A percentile compares a stretch with the other conserved stretches of the same genome.
Evolutionary conservation across 345 rosid species (phyloP).

Genomic region (Erodium maritimum): DNA sequence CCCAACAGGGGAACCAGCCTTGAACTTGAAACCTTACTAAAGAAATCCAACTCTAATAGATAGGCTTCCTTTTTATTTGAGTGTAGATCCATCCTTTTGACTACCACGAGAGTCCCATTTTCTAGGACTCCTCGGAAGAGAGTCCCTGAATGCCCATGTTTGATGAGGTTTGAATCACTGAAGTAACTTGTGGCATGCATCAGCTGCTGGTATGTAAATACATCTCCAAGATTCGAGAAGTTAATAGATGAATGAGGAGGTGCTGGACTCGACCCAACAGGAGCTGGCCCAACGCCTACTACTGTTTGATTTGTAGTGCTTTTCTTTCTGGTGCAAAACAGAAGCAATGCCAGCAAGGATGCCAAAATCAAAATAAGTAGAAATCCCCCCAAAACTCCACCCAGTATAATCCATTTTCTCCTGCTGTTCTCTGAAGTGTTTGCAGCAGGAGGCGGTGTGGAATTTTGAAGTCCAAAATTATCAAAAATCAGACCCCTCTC

Average conservation of each 20-base stretch:
- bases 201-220: slow-evolving; percentile 67
- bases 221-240: slow-evolving; percentile 60
- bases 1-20: slow-evolving; percentile 83
- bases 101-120: slow-evolving; percentile 44
- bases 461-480: slow-evolving; percentile 65
- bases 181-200: slow-evolving; percentile 61
- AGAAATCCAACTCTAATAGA: slow-evolving; percentile 64
- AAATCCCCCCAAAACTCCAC: slow-evolving; percentile 54
- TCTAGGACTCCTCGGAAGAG: slow-evolving; percentile 66
- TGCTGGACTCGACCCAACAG: slow-evolving; percentile 24
- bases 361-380: slow-evolving; percentile 36
- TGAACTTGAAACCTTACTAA: slow-evolving; percentile 61
- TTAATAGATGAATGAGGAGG: slow-evolving; percentile 38
- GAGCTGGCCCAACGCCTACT: slow-evolving; percentile 43
- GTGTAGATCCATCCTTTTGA: slow-evolving; percentile 56
- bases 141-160: slow-evolving; percentile 87
- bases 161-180: slow-evolving; percentile 60
- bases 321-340: slow-evolving; percentile 33
- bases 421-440: slow-evolving; percentile 30
- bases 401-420: slow-evolving; percentile 36
- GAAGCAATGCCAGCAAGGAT: slow-evolving; percentile 29
- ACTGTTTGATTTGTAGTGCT: slow-evolving; percentile 35
- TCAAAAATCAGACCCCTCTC: slow-evolving; percentile 57
- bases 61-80: slow-evolving; percentile 46
- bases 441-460: slow-evolving; percentile 26